These are phyloP conservation scores for Xylariaceae sp. DNA, from an alignment of 2,329 filamentous ascomycete genomes.

Conservation along the genomic window DNA sequence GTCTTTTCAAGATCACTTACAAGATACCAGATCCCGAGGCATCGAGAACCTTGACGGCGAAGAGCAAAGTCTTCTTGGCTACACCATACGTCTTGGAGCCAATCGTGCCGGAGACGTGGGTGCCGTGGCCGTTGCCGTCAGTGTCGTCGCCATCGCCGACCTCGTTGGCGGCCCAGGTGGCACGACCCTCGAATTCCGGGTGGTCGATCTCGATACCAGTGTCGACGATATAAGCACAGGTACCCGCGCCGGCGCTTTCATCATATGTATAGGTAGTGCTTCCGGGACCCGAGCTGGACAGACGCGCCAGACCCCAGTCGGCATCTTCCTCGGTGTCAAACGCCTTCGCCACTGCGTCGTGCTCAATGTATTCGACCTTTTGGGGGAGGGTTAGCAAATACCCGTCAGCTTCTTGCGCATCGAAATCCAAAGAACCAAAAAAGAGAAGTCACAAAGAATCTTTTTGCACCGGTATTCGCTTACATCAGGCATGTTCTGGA, in stretches of 20 bases:
- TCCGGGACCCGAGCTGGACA: conserved; percentile 37
- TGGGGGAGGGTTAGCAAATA: background rate
- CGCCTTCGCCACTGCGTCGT: conserved; percentile 29
- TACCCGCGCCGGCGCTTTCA: conserved; percentile 36
- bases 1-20: conserved; percentile 18
- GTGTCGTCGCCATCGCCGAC: conserved; percentile 29
- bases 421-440: rapidly evolving
- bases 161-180: conserved; percentile 30
- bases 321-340: conserved; percentile 27
- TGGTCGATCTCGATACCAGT: conserved; percentile 48
- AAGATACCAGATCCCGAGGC: conserved; percentile 26
- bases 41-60: conserved; percentile 44
- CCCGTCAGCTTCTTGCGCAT: background rate
- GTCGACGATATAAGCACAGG: conserved; percentile 50
- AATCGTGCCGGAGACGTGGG: conserved; percentile 32
- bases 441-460: too few species aligned
- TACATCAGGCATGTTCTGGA: conserved; percentile 37
- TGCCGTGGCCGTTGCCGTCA: conserved; percentile 41
- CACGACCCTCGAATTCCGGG: conserved; percentile 40
- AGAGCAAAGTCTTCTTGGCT: conserved; percentile 39
- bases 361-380: conserved; percentile 33
- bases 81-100: conserved; percentile 41
- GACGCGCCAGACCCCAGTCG: conserved; percentile 41
- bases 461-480: conserved; percentile 16
- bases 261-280: conserved; percentile 40